Base-by-base conservation (phyloP, 23 red algal species). In the Chondrus crispus region DNA sequence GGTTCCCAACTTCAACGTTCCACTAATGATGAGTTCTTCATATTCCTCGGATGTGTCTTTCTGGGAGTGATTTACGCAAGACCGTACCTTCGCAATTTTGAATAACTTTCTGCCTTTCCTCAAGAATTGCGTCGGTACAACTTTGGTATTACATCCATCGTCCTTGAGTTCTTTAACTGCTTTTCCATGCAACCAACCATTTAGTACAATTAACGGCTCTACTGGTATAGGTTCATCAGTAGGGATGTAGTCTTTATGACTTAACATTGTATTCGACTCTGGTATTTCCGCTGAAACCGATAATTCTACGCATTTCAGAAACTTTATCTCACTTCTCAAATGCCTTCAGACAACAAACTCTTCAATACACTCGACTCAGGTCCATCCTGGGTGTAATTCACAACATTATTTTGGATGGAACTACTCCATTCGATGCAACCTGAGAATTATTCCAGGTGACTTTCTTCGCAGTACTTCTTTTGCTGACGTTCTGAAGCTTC, bases 181-280 rank as follows among this genome's bases (percentile, higher is more conserved):
- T 24, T 35, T 77, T 35, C 38, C 71, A 77, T 77, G 26, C 71
- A 77, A 77, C 71, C 38, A 35, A 35, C 71, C 71, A 1, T 38
- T 9, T 24, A 77, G 38, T 35, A 77, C 71, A 40, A 48, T 35
- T 1, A 48, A 48, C 22, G 71, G 22, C 1, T 77, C 71, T 48
- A 77, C 71, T 77, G 71, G 0, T 77, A 2, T 2, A 47, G 71
- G 71, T 26, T 77, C 71, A 77, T 77, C 71, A 77, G 71, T 77
- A 77, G 71, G 26, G 71, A 48, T 77, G 12, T 38, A 11, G 26
- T 20, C 11, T 24, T 77, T 77, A 1, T 77, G 26, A 77, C 71
- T 57, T 22, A 57, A 16, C 16, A 57, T 57, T 57, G 52, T 57
- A 48, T 38, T 77, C 1, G 38, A 77, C 71, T 35, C 26, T 1